Evolutionary conservation across 306 rosid species (phyloP), one percentile per base, ranked within the genome.

Genomic region (Macrotyloma uniflorum): DNA sequence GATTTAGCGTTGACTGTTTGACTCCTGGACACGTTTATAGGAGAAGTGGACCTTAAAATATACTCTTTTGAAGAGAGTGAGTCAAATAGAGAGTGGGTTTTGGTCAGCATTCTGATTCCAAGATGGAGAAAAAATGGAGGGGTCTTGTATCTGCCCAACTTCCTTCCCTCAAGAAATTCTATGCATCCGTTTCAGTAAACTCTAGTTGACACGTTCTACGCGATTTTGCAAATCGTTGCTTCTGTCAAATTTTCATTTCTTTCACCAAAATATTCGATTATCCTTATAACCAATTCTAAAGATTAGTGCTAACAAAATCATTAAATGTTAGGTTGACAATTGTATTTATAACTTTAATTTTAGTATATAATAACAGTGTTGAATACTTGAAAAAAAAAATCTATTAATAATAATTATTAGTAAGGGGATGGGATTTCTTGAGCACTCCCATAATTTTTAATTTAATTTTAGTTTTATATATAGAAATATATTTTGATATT

Each of bases 11-110:
- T 77, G 78, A 77, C 79, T 57, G 11, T n/a, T 79, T 77, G 75
- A 77, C 82, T 77, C 42, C 4, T 73, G 15, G 6, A 66, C 83
- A 78, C 86, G 80, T 74, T 26, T 40, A 2, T 19, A 38, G 19
- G 7, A 40, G 65, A 57, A 57, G 47, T 45, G 80, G 5, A 13
- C 4, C 54, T 63, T n/a, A 43, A 32, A 62, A 72, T 19, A 42
- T 26, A 43, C 3, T 45, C 2, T 20, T 7, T 36, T n/a, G 19
- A 35, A 16, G 32, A 5, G 2, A 14, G 2, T 9, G 58, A 68
- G 74, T 76, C 74, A 68, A 67, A 69, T 4, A 69, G 6, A 26
- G n/a, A 69, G 42, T 16, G 38, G 35, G 35, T 54, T 46, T 45
- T 15, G 69, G 75, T 67, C 82, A 78, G 23, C 81, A 4, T 40